Percentiles rank a stretch among this genome's conserved stretches.
Evolutionary conservation across 1,284 basidiomycete species (phyloP).

Genomic region (Entoloma clypeatum): DNA sequence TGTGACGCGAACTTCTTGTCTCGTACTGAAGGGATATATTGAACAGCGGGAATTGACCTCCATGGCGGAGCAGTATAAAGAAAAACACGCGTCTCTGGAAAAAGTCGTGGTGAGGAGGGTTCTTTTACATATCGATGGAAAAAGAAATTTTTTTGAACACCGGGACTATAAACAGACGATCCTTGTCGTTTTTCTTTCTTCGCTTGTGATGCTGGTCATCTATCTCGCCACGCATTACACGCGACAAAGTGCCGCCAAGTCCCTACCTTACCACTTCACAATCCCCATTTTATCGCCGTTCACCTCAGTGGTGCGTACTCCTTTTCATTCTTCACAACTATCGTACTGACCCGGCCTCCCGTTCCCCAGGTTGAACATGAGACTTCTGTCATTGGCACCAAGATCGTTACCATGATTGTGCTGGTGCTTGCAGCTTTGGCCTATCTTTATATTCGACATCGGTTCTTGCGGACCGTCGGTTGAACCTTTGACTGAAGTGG

Average conservation of each 20-base stretch:
- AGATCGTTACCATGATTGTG: slow-evolving; percentile 35
- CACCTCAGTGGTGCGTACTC: slow-evolving; percentile 55
- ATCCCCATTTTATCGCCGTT: slow-evolving; percentile 69
- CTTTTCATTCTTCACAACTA: background rate
- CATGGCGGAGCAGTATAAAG: slow-evolving; percentile 38
- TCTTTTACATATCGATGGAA: background rate
- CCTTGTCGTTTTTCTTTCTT: slow-evolving; percentile 36
- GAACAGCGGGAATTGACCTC: slow-evolving; percentile 40
- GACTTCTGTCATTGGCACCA: slow-evolving; percentile 50
- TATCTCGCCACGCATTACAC: slow-evolving; percentile 37
- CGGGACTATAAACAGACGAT: slow-evolving; percentile 31
- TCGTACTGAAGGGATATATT: slow-evolving; percentile 1
- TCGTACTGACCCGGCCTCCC: background rate
- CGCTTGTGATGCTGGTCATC: slow-evolving; percentile 40
- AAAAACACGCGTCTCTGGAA: slow-evolving; percentile 46
- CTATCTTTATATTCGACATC: slow-evolving; percentile 39
- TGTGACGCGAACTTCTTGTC: no score
- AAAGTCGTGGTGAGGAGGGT: slow-evolving; percentile 43
- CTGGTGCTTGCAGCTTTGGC: slow-evolving; percentile 34
- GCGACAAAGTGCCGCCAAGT: slow-evolving; percentile 23
- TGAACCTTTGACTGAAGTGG: no score
- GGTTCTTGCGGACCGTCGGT: slow-evolving; percentile 20
- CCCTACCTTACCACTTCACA: slow-evolving; percentile 52
- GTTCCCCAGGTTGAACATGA: slow-evolving; percentile 55
- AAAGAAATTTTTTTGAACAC: background rate